Evolutionary conservation across 306 rosid genomes (phyloP), one percentile per base, ranked within the genome.

Genomic region (Astragalus membranaceus): DNA sequence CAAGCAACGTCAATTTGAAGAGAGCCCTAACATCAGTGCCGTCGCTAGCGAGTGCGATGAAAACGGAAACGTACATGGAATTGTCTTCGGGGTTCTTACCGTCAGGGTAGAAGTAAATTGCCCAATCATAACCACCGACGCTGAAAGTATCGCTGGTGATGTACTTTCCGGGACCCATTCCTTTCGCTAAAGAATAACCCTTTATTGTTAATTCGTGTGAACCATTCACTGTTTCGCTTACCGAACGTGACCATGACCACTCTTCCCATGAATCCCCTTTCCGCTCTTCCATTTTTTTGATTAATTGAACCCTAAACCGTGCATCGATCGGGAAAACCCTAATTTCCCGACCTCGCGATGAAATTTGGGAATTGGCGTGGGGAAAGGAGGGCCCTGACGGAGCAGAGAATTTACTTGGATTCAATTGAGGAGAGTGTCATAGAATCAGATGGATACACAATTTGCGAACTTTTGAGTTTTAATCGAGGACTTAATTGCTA

Each of bases 61-160:
- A 92, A 2, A 92, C 96, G 7, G 98, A 92, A 4, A 92, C 95
- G 37, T 92, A 89, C 41, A 77, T 47, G 36, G 95, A 88, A 57
- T 81, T 89, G 29, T 92, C 98, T 81, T 92, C 98, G 0, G 92
- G 87, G 74, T 92, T 92, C 68, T 92, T 92, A 2, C 98, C 98
- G 5, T 92, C 98, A 0, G 98, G 96, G 81, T 89, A 92, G 64
- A 92, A 92, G 79, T 92, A 89, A 37, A 92, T 84, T 3, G 98
- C 98, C 98, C 98, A 92, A 70, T 92, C 92, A 75, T 78, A 92
- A 5, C 98, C 98, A 26, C 96, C 98, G 9, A 92, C 96, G 44
- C 82, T 84, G 73, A 92, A 92, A 0, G 87, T 83, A 39, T 89
- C 96, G 74, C 98, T 92, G 69, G 74, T 78, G n/a, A 92, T 88